A percentile compares a stretch with the other conserved stretches of the same genome.
phyloP scores from a whole-genome alignment of 2,329 filamentous ascomycete genomes.

The Coleophoma eucalyptorum region DNA sequence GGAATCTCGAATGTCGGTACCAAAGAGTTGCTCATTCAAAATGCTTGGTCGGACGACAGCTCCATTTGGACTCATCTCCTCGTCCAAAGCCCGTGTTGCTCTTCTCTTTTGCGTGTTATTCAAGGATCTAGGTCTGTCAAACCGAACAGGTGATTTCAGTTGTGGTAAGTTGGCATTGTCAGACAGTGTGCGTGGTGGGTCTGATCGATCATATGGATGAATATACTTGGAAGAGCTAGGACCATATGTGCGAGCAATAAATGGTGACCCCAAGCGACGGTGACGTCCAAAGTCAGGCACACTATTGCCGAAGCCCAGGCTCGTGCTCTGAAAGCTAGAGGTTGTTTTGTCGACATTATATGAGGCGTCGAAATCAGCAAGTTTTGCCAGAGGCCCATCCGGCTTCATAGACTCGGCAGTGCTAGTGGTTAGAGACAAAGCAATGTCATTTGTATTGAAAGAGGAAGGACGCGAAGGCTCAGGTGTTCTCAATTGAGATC shows the following conservation, averaged over 20 bases:
- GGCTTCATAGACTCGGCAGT: slow-evolving; percentile 64
- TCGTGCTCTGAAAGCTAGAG: background rate
- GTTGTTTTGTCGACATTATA: background rate
- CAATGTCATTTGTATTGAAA: slow-evolving; percentile 60
- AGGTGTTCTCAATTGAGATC: slow-evolving; percentile 45
- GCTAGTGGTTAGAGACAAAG: slow-evolving; percentile 57
- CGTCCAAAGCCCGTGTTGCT: slow-evolving; percentile 20
- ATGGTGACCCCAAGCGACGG: slow-evolving; percentile 28
- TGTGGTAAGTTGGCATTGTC: slow-evolving; percentile 9
- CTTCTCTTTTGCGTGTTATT: slow-evolving; percentile 22
- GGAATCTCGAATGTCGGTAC: slow-evolving; percentile 16
- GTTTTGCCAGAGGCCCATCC: slow-evolving; percentile 55
- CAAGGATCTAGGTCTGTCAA: slow-evolving; percentile 13
- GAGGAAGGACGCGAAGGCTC: slow-evolving; percentile 37
- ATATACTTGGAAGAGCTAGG: slow-evolving; percentile 49
- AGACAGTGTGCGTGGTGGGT: slow-evolving; percentile 9
- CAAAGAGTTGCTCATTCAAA: slow-evolving; percentile 26
- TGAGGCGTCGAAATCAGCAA: slow-evolving; percentile 41
- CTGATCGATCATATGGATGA: slow-evolving; percentile 9
- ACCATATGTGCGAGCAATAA: slow-evolving; percentile 55
- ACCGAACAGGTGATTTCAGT: slow-evolving; percentile 24
- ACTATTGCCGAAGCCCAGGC: background rate
- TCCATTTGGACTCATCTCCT: slow-evolving; percentile 19
- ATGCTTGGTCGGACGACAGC: slow-evolving; percentile 21
- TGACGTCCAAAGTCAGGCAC: background rate